phyloP scores from a whole-genome alignment of 768 basidiomycete genomes.

The Sarcodon sp. region DNA sequence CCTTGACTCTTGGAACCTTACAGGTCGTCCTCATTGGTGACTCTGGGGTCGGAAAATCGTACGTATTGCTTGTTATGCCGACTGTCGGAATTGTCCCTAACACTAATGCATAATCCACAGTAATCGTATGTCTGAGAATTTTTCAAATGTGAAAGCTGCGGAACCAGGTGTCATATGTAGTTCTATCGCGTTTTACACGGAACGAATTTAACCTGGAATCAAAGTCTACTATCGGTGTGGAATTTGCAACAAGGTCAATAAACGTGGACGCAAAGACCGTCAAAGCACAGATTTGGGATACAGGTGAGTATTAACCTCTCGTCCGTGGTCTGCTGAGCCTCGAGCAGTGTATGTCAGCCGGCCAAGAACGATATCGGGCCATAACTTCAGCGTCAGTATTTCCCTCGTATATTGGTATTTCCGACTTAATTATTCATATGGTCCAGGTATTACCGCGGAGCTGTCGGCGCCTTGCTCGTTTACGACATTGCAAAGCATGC shows the following conservation, averaged over 20 bases:
- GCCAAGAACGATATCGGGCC: slow-evolving; percentile 94
- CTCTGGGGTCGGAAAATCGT: slow-evolving; percentile 99
- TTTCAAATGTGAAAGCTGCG: not conserved
- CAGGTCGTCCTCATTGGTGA: slow-evolving; percentile 99
- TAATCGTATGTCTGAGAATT: slow-evolving; percentile 38
- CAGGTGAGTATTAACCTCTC: slow-evolving; percentile 41
- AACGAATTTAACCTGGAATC: slow-evolving; percentile 99
- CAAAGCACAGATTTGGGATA: slow-evolving; percentile 99
- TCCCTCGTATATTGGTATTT: not conserved
- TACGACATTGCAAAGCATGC: slow-evolving; percentile 93
- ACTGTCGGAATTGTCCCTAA: slow-evolving; percentile 1
- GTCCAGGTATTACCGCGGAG: slow-evolving; percentile 89
- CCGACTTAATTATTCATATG: not conserved
- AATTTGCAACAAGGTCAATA: slow-evolving; percentile 94
- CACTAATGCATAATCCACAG: slow-evolving; percentile 18
- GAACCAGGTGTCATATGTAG: slow-evolving; percentile 24
- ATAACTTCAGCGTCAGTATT: slow-evolving; percentile 87
- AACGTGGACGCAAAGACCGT: slow-evolving; percentile 94
- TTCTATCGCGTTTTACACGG: slow-evolving; percentile 98
- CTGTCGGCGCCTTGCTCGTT: slow-evolving; percentile 84
- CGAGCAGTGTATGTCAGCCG: slow-evolving; percentile 40
- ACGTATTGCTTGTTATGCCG: slow-evolving; percentile 26
- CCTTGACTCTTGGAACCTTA: not conserved
- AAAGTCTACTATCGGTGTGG: slow-evolving; percentile 98
- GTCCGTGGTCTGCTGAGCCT: slow-evolving; percentile 2